Base-by-base conservation (phyloP, 176 grass and related monocot genomes). In the Phragmites australis region DNA sequence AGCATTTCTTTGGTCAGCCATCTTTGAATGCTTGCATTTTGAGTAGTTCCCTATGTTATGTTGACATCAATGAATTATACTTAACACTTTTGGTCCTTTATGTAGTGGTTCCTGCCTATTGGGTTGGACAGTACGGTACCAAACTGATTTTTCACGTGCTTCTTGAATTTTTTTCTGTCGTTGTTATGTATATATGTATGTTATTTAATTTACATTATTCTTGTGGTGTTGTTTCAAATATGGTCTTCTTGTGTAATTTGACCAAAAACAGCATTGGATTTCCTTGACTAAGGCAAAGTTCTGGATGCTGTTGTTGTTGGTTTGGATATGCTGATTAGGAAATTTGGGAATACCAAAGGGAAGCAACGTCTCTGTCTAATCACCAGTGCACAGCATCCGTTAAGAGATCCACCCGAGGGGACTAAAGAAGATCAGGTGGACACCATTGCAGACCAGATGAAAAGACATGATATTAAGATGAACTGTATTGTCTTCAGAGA, bases 221-320 rank as follows among this genome's bases (percentile, higher is more conserved):
- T 75, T 52, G 17, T 23, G 41, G 2, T 76, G 8, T 21, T 58
- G 2, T 70, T 48, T 61, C 4, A 12, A 76, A 9, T 34, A 23
- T 84, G 74, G 45, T 63, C 19, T 22, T 81, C 61, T 70, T 7
- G 4, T 70, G 15, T 34, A 69, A 23, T 61, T 53, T 84, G 51
- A 31, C 49, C 25, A 53, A 54, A 82, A 59, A 46, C 15, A 66
- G 49, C 70, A 9, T 49, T 70, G 27, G 19, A 64, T 49, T 76
- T 81, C 94, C 92, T 97, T 92, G 83, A 90, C 88, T 44, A 43
- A 81, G 17, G 39, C 63, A 76, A 94, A 98, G 95, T 98, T 89
- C 66, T 98, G 45, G 95, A 98, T 93, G 90, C 90, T 47, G 86
- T 98, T 90, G 95, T 98, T 86, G 90, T 94, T 81, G 92, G 92